A percentile compares a stretch with the other conserved stretches of the same genome.
phyloP scores from a whole-genome alignment of 352 stramenopile species.

The Pythium oligandrum region DNA sequence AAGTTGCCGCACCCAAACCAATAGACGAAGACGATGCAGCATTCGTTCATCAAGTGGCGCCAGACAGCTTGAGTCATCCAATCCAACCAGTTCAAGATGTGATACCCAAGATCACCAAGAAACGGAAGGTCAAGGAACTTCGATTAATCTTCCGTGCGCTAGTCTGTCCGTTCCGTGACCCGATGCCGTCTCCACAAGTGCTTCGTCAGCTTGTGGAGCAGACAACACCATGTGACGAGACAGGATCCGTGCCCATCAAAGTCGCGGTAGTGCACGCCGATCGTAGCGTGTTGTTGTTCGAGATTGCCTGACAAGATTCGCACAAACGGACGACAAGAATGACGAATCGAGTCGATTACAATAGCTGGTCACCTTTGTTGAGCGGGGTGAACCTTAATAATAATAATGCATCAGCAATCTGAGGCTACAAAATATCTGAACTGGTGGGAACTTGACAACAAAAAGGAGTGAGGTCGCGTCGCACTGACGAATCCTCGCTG shows the following conservation, averaged over 20 bases:
- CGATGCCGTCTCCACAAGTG: conserved; percentile 19
- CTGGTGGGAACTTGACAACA: conserved; percentile 11
- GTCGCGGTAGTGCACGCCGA: conserved; percentile 54
- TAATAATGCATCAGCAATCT: conserved; percentile 27
- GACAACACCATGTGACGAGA: neutral
- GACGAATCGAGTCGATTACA: conserved; percentile 9
- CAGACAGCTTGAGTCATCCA: too few relatives aligned
- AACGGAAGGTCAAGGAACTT: conserved; percentile 38
- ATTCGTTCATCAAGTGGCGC: too few relatives aligned
- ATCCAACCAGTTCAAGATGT: neutral
- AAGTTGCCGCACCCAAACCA: neutral
- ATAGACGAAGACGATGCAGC: neutral
- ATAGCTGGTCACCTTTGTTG: conserved; percentile 3
- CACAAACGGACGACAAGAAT: conserved; percentile 6
- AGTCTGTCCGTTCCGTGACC: conserved; percentile 42
- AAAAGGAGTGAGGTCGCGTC: neutral
- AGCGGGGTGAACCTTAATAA: conserved; percentile 21
- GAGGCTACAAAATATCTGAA: conserved; percentile 18
- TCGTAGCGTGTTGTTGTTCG: conserved; percentile 57
- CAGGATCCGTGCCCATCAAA: conserved; percentile 37
- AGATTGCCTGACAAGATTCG: conserved; percentile 19
- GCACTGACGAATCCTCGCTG: conserved; percentile 3
- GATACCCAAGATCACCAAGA: conserved; percentile 19
- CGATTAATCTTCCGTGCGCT: conserved; percentile 48
- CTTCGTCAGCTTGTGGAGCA: conserved; percentile 15